phyloP scores from a whole-genome alignment of 2,329 filamentous ascomycete species.

The Scopulariopsis brevicaulis region DNA sequence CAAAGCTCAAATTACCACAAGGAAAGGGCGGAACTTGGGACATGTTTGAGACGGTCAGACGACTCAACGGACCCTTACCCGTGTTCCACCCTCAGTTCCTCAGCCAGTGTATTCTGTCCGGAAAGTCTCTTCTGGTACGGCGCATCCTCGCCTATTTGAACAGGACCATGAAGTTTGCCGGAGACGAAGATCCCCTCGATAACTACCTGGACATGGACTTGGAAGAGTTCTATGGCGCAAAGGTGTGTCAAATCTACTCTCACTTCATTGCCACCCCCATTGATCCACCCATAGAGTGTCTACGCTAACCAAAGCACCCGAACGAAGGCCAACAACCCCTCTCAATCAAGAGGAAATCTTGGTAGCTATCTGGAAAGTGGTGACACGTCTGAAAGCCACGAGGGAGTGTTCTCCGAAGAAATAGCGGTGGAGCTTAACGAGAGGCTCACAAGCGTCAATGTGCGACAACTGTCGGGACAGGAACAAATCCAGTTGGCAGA shows the following conservation, averaged over 20 bases:
- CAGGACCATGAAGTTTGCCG: conserved; percentile 69
- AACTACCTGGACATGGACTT: conserved; percentile 58
- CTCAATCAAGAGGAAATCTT: background rate
- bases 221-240: conserved; percentile 41
- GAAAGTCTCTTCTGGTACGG: conserved; percentile 63
- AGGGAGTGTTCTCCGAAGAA: conserved; percentile 58
- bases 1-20: conserved; percentile 34
- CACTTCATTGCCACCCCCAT: background rate
- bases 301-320: background rate
- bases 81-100: conserved; percentile 89
- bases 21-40: conserved; percentile 45
- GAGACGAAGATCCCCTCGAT: conserved; percentile 70
- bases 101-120: conserved; percentile 73
- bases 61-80: conserved; percentile 77
- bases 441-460: conserved; percentile 59
- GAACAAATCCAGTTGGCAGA: conserved; percentile 80
- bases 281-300: background rate
- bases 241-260: conserved; percentile 8
- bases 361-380: conserved; percentile 20
- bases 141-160: conserved; percentile 61
- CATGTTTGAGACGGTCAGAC: conserved; percentile 70
- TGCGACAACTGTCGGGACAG: conserved; percentile 71
- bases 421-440: conserved; percentile 62
- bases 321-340: conserved; percentile 19
- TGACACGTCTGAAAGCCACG: conserved; percentile 17